These are phyloP conservation scores for Dendrocalamus sinicus DNA, from an alignment of 176 grass and related monocot species.

Conservation along the genomic window DNA sequence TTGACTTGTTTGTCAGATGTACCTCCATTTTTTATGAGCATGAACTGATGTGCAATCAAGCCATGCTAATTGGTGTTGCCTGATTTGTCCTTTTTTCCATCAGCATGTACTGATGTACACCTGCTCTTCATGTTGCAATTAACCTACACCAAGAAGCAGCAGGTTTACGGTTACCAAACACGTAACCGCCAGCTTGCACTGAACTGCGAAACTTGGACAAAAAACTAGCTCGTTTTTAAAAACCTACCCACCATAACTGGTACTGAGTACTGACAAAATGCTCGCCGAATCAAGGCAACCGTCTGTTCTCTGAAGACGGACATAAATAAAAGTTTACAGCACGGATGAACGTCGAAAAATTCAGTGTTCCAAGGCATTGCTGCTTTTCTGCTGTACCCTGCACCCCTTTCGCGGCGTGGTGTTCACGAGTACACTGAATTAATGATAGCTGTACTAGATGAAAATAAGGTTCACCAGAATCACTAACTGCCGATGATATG, in stretches of 20 bases:
- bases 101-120: neutral
- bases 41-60: neutral
- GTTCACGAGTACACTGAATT: neutral
- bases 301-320: neutral
- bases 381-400: neutral
- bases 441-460: neutral
- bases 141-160: neutral
- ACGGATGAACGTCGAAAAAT: neutral
- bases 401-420: neutral
- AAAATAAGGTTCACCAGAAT: neutral
- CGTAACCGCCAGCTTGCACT: constrained; percentile 30
- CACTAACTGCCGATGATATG: neutral
- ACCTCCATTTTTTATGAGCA: neutral
- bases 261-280: constrained; percentile 26
- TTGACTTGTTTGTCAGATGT: neutral
- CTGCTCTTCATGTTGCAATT: neutral
- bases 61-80: neutral
- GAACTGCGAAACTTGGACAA: constrained; percentile 17
- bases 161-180: constrained; percentile 45
- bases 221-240: constrained; percentile 8
- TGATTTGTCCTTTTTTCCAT: neutral
- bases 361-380: neutral
- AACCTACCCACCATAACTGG: constrained; percentile 23
- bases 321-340: neutral
- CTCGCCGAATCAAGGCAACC: neutral